Percentiles rank a stretch among this genome's conserved stretches.
These are phyloP conservation scores for Streptanthus diversifolius DNA, from an alignment of 345 rosid species.

Conservation along the genomic window DNA sequence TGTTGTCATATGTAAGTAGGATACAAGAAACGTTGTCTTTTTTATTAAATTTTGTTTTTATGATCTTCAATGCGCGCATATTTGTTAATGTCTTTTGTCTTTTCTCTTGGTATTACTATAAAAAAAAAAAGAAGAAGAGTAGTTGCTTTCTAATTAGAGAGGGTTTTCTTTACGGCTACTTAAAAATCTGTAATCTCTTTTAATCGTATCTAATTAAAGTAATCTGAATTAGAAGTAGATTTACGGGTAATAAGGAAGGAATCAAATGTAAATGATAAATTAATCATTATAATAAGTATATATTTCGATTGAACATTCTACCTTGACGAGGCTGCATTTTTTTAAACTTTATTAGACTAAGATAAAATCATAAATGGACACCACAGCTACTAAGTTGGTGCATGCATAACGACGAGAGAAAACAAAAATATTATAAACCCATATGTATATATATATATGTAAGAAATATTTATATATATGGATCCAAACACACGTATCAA, in stretches of 20 bases:
- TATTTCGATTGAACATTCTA: background rate
- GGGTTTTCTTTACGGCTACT: background rate
- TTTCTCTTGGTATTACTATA: background rate
- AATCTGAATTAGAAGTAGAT: background rate
- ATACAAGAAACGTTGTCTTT: conserved; percentile 20
- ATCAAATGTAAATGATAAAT: background rate
- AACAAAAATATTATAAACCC: background rate
- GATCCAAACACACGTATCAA: conserved; percentile 15
- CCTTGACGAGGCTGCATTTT: background rate
- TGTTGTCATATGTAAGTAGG: conserved; percentile 7
- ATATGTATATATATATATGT: background rate
- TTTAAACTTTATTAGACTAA: background rate
- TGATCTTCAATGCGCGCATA: background rate
- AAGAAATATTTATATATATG: background rate
- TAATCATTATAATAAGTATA: background rate
- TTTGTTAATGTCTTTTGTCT: conserved; percentile 1
- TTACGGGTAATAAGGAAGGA: background rate
- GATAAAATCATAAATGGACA: conserved; percentile 1
- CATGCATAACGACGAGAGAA: conserved; percentile 22
- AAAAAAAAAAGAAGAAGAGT: background rate
- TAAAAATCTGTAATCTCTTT: background rate
- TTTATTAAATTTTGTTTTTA: conserved; percentile 13
- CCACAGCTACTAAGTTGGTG: background rate
- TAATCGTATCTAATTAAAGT: background rate
- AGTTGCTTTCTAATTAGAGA: background rate